A percentile compares a stretch with the other conserved stretches of the same genome.
These are phyloP conservation scores for Saccharomycopsis schoenii DNA, from an alignment of 805 yeast genomes.

Conservation along the genomic window DNA sequence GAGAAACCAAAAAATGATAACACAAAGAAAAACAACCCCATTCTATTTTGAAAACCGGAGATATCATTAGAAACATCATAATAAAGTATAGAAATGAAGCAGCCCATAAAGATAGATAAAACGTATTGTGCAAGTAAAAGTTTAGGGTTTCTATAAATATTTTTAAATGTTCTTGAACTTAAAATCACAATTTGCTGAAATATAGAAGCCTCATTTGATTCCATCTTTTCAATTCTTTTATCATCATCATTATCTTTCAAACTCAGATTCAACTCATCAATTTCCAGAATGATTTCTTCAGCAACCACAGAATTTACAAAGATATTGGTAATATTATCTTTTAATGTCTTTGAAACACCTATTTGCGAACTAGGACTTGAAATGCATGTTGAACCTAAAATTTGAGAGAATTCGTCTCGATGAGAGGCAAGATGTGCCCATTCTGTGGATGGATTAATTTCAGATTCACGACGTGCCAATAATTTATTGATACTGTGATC, in stretches of 20 bases:
- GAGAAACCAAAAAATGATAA: constrained; percentile 91
- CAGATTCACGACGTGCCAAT: constrained; percentile 22
- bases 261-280: constrained; percentile 5
- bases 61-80: constrained; percentile 80
- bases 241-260: constrained; percentile 21
- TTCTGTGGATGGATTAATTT: constrained; percentile 56
- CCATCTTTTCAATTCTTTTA: constrained; percentile 13
- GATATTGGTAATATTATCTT: neutral
- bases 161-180: constrained; percentile 82
- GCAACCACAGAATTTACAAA: constrained; percentile 14
- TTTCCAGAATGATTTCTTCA: constrained; percentile 15
- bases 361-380: constrained; percentile 10
- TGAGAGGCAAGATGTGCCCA: constrained; percentile 85
- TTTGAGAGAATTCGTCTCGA: constrained; percentile 47
- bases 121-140: constrained; percentile 78
- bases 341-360: neutral
- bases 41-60: constrained; percentile 91
- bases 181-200: constrained; percentile 60
- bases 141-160: constrained; percentile 85
- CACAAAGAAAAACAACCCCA: constrained; percentile 87
- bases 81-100: constrained; percentile 79
- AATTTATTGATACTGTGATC: constrained; percentile 25
- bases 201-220: constrained; percentile 28
- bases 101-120: constrained; percentile 65
- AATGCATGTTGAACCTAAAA: neutral